Base-by-base conservation (phyloP, 202 grass and related monocot species). In the Setaria italica region DNA sequence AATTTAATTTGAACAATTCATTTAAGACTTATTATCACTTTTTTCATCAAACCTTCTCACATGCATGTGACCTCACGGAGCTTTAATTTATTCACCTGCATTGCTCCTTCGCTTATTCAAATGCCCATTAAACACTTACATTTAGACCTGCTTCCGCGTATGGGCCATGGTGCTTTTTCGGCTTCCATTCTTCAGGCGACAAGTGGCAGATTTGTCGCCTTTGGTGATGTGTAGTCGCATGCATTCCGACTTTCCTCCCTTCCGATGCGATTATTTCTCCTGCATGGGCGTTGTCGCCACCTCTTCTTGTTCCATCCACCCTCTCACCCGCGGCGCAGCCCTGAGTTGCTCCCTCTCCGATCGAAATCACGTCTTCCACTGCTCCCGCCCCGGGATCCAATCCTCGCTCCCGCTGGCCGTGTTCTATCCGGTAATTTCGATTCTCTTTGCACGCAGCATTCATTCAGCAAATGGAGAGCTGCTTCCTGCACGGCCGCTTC, bases 261-360 rank as follows among this genome's bases (percentile, higher is more conserved):
- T 7, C 16, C 17, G 11, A 49, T 25, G 56, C 69, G 29, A 51
- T 17, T 74, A 65, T 29, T 56, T 67, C 71, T 84, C 63, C 37
- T 16, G 73, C 62, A 29, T 58, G 25, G 49, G 7, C 16, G 50
- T 53, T 15, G 21, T 85, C 29, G 29, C 83, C 63, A 78, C 53
- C 74, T 25, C 74, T 70, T 25, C 64, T 70, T 47, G 4, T 59
- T 85, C 51, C 64, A 29, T 78, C 64, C 51, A 19, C 58, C 74
- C 83, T 7, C 11, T 39, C 68, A 30, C 50, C 11, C 12, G 2
- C 62, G n/a, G 4, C 19, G 7, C 12, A 4, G 12, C 39, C 2
- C 21, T 29, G 6, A 68, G 21, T 62, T 32, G 21, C n/a, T 32
- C 17, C 60, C 11, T 39, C 17, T 60, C 41, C 7, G 6, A 59